Base-by-base conservation (phyloP, 306 rosid species). In the Cyclanthera cordifolia region DNA sequence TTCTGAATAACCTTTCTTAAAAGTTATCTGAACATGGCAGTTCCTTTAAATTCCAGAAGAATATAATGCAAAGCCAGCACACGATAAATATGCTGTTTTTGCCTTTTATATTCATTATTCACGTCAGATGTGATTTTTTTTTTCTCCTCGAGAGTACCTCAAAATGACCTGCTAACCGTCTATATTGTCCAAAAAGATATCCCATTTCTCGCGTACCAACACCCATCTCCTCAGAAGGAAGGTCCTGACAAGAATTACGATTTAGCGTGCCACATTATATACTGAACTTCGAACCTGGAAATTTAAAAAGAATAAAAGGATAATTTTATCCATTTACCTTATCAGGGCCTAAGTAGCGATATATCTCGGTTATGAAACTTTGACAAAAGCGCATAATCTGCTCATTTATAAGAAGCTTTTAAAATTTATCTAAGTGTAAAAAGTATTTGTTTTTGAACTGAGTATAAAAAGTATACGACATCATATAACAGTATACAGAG, bases 121-220 rank as follows among this genome's bases (percentile, higher is more conserved):
- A 67, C 41, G 8, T 50, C 59, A 68, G 46, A 47, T 34, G 53
- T n/a, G 58, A 13, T 14, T n/a, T n/a, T 47, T 11, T 45, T 46
- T 48, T 30, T 9, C 2, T 5, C 1, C 15, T 6, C 3, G 6
- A 54, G 55, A 66, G 56, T 74, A 93, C 98, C 98, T 93, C 96
- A 85, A 85, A 87, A 78, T 85, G 93, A 75, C 98, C 96, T 65
- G 88, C 95, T 63, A 93, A 82, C 47, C 95, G 98, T 79, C 96
- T 84, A 79, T 93, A 93, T 78, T 93, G 98, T 81, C 98, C 98
- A 64, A 93, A 93, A 51, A 93, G 96, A 79, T 87, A 93, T 60
- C 98, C 98, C 98, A 93, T 93, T 82, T 93, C 98, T 58, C 98
- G 93, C 75, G 98, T 87, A 73, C 98, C 98, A 75, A 89, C 96